Base-by-base conservation (phyloP, 495 filamentous ascomycete genomes). In the Margaritispora aquatica region DNA sequence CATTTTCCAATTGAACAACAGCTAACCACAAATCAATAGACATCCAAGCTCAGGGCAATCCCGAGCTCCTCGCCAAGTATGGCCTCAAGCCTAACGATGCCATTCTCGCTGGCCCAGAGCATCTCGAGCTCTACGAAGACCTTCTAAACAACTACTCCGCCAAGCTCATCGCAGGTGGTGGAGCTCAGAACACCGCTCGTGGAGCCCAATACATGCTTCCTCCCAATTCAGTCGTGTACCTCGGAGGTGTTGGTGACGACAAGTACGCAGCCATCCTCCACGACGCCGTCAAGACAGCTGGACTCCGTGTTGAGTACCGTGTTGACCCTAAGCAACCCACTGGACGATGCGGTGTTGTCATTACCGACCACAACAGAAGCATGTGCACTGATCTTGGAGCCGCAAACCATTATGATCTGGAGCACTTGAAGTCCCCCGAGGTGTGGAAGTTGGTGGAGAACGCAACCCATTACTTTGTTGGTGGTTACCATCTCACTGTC, bases 151-250 rank as follows among this genome's bases (percentile, higher is more conserved):
- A 88, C 80, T 86, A 82, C 69, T 83, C 92, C 65, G 92, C 92
- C 62, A 96, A 95, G 77, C 80, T 96, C 70, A 91, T 99, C 72
- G 90, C 94, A 56, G 94, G 94, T 68, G 94, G 94, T 70, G 95
- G 95, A 59, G 94, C 95, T 24, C 94, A 99, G 75, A 99, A 99
- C 83, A 93, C 93, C 57, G 94, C 95, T 66, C 88, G 94, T 67
- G 94, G 94, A 68, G 95, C 92, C 57, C 89, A 96, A 84, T 98
- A 98, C 77, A 81, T 97, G 48, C 89, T 98, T 53, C 87, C 90
- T 13, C 78, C 86, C 26, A 84, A 95, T 71, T 92, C 87, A 52
- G 87, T 91, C 69, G 79, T 95, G 70, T 99, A 91, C 82, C 83
- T 97, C 65, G 94, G 94, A 67, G 90, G 92, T 68, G 88, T 96